These are phyloP conservation scores for Geotrichum ghanense DNA, from an alignment of 805 yeast genomes.

Conservation along the genomic window DNA sequence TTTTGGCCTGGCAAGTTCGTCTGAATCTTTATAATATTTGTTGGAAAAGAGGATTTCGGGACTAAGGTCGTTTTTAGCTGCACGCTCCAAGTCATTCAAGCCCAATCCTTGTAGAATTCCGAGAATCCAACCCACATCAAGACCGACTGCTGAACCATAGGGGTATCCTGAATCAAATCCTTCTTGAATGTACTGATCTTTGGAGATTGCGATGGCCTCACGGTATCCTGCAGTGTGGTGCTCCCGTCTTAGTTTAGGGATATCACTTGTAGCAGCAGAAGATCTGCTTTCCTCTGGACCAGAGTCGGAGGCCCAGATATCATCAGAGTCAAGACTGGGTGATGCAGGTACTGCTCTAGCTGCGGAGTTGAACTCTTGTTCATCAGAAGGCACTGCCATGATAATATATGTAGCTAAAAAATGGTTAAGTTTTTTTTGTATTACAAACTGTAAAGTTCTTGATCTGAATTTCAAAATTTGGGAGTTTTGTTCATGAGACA, in stretches of 20 bases:
- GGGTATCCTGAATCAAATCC: conserved; percentile 81
- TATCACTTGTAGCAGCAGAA: conserved; percentile 8
- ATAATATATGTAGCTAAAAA: too few species aligned
- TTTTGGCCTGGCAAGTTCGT: conserved; percentile 23
- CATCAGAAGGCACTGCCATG: too few species aligned
- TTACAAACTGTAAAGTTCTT: too few species aligned
- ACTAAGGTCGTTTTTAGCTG: conserved; percentile 36
- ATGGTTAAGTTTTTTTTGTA: too few species aligned
- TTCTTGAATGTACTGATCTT: conserved; percentile 56
- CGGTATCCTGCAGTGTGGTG: conserved; percentile 76
- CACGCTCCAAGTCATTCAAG: conserved; percentile 21
- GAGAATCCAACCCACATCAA: conserved; percentile 50
- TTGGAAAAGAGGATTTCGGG: conserved; percentile 47
- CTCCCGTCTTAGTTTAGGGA: conserved; percentile 28
- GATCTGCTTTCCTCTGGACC: not conserved
- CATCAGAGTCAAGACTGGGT: not conserved
- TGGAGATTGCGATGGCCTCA: conserved; percentile 62
- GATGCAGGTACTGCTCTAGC: not conserved
- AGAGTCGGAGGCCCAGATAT: not conserved
- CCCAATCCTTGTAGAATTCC: conserved; percentile 38
- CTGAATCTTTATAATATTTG: conserved; percentile 34
- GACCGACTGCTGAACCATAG: conserved; percentile 60
- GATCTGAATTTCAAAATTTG: not conserved
- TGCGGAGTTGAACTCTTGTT: not conserved
- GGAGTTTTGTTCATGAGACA: too few species aligned